Evolutionary conservation across 768 basidiomycete species (phyloP).

Genomic region (Panellus pusillus): DNA sequence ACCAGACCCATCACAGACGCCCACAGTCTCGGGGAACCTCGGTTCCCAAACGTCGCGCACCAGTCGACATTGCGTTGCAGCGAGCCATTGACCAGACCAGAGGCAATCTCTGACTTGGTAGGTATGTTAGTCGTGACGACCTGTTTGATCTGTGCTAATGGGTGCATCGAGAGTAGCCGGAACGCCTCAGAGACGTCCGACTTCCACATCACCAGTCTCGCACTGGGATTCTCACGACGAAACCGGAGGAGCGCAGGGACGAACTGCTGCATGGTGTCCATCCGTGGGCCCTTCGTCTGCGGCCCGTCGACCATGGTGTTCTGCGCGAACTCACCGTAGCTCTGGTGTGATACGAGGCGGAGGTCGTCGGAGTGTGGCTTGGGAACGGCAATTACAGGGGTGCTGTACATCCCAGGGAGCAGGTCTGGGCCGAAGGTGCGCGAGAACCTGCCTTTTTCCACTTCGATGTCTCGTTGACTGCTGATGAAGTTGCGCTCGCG

Average conservation of each 20-base stretch:
- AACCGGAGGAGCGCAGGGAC: conserved; percentile 23
- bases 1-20: conserved; percentile 28
- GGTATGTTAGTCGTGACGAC: conserved; percentile 19
- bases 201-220: conserved; percentile 21
- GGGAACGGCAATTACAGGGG: conserved; percentile 27
- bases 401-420: conserved; percentile 30
- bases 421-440: conserved; percentile 26
- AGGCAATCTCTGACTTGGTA: conserved; percentile 1
- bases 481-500: conserved; percentile 19
- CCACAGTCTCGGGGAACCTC: conserved; percentile 18
- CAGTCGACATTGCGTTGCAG: conserved; percentile 24
- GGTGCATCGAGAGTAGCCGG: conserved; percentile 23
- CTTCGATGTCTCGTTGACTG: conserved; percentile 21
- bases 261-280: conserved; percentile 26
- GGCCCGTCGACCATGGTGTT: conserved; percentile 26
- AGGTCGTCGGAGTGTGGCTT: conserved; percentile 29
- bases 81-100: not conserved
- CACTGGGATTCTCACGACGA: not conserved
- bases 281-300: conserved; percentile 15
- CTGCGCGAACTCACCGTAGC: conserved; percentile 25
- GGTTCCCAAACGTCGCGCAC: conserved; percentile 24
- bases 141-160: conserved; percentile 29
- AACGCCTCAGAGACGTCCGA: conserved; percentile 28
- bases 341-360: conserved; percentile 33
- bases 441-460: conserved; percentile 22